Evolutionary conservation across 305 asterid species (phyloP), one percentile per base, ranked within the genome.

Genomic region (Andrographis paniculata): DNA sequence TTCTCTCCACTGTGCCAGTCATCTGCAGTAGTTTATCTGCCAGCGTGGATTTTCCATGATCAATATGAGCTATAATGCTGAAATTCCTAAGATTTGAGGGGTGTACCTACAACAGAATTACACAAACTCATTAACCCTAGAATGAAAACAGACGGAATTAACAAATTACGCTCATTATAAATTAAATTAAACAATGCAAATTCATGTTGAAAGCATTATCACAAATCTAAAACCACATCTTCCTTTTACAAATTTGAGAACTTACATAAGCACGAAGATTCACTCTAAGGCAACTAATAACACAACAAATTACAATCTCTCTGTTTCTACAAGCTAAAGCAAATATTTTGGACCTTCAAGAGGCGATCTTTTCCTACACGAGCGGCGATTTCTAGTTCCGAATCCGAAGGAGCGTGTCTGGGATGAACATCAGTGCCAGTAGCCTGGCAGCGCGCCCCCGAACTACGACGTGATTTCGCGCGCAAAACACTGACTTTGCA

Each of bases 21-120:
- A 77, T 71, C 78, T 87, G 94, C 51, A 91, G 79, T 69, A 91
- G 70, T 73, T 91, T 91, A 70, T 91, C 99, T 4, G 99, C 99
- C 62, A 91, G 64, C 0, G 99, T 91, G 41, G 95, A 85, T 62
- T 89, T 89, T 46, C 99, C 96, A 60, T 91, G 99, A 66, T 91
- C 99, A 28, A 91, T 91, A 62, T 91, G 99, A 9, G 99, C 99
- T 56, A 91, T 91, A 41, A 91, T 91, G 60, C 80, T 53, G 75
- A 91, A 91, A 65, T 91, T 91, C 78, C 99, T 79, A 42, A 87
- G 79, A 50, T 77, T 91, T 17, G 77, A 57, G 50, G 70, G 72
- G 0, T 95, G 96, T 56, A 87, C 98, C 98, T 88, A 67, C 56
- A 55, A 20, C 24, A 19, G 31, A 12, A 60, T 57, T 17, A 47